phyloP scores from a whole-genome alignment of 495 filamentous ascomycete genomes.

The Aspergillus egyptiacus region DNA sequence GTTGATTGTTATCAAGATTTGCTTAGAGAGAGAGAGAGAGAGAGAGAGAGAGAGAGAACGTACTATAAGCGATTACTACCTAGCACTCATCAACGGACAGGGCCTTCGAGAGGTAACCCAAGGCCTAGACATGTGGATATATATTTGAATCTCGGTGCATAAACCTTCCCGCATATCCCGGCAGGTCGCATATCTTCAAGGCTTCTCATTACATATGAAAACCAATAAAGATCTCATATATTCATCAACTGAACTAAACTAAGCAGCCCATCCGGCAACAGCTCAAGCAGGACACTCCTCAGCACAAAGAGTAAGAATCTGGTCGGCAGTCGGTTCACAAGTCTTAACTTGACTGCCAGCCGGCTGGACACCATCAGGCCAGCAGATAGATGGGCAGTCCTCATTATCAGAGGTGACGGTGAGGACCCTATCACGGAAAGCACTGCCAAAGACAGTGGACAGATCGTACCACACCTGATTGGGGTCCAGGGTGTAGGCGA shows the following conservation, averaged over 20 bases:
- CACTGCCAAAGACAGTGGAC: conserved; percentile 49
- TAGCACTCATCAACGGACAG: no score
- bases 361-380: conserved; percentile 43
- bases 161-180: no score
- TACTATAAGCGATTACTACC: no score
- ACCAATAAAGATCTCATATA: no score
- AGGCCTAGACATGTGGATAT: background rate
- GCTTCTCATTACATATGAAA: no score
- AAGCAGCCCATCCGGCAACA: no score
- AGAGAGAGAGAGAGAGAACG: no score
- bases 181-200: no score
- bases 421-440: conserved; percentile 45
- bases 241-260: no score
- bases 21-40: no score
- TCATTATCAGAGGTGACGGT: conserved; percentile 32
- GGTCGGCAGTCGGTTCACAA: conserved; percentile 32
- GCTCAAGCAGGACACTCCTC: conserved; percentile 19
- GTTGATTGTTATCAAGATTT: no score
- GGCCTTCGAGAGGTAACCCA: background rate
- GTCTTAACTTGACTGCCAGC: conserved; percentile 48
- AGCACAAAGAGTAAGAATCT: conserved; percentile 30
- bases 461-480: conserved; percentile 51
- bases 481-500: conserved; percentile 49
- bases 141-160: no score
- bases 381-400: conserved; percentile 43